Conservation (phyloP, 768 basidiomycete species). For the Hericium rajendrae region DNA sequence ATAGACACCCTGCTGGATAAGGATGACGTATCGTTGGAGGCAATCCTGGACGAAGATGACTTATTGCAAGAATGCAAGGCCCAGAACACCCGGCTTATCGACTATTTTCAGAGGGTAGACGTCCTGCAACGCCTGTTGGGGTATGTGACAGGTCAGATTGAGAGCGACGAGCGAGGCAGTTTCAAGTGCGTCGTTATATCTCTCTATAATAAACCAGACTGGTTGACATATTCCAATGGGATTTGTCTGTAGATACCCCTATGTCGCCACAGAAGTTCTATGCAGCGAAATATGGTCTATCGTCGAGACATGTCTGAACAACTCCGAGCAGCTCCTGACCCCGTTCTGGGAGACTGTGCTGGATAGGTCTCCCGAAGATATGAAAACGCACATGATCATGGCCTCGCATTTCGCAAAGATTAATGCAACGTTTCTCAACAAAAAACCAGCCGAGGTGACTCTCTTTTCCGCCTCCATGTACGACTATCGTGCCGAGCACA, state of each 20-base stretch:
- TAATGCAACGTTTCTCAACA: slow-evolving; percentile 78
- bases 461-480: slow-evolving; percentile 14
- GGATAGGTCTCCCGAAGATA: slow-evolving; percentile 72
- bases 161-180: slow-evolving; percentile 64
- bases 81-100: slow-evolving; percentile 82
- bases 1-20: slow-evolving; percentile 88
- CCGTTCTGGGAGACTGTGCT: slow-evolving; percentile 91
- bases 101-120: slow-evolving; percentile 77
- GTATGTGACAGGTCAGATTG: slow-evolving; percentile 83
- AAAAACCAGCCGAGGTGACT: slow-evolving; percentile 83
- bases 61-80: slow-evolving; percentile 92
- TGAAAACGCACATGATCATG: slow-evolving; percentile 80
- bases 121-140: slow-evolving; percentile 72
- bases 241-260: slow-evolving; percentile 53
- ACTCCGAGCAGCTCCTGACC: slow-evolving; percentile 59
- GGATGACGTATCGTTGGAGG: slow-evolving; percentile 82
- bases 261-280: slow-evolving; percentile 88
- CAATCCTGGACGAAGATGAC: slow-evolving; percentile 89
- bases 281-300: slow-evolving; percentile 96
- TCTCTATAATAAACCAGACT: background rate
- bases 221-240: slow-evolving; percentile 10
- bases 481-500: slow-evolving; percentile 21
- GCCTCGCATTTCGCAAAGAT: slow-evolving; percentile 93
- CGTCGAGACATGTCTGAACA: slow-evolving; percentile 76
- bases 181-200: slow-evolving; percentile 59